Percentiles rank a stretch among this genome's conserved stretches.
Evolutionary conservation across 169 alveolate genomes (phyloP).

Genomic region (Plasmodium adleri): DNA sequence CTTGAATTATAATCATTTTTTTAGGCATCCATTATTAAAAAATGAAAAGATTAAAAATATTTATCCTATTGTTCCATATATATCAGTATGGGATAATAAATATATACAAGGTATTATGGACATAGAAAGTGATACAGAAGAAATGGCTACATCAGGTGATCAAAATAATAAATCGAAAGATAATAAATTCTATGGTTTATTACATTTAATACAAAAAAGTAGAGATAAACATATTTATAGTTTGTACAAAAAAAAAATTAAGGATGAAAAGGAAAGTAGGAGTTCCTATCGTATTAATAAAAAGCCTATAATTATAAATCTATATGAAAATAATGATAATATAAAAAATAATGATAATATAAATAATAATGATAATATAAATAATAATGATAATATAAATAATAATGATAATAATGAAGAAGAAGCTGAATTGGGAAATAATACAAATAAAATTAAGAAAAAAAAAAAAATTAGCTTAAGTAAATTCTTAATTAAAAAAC

Average conservation of each 20-base stretch:
- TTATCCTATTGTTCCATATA: constrained; percentile 54
- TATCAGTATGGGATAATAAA: constrained; percentile 39
- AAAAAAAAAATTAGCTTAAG: constrained; percentile 48
- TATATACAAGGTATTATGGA: constrained; percentile 72
- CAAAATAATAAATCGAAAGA: background rate
- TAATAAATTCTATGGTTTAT: constrained; percentile 8
- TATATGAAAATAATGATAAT: background rate
- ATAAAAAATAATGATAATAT: background rate
- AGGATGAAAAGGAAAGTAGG: background rate
- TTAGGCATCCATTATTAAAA: constrained; percentile 51
- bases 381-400: background rate
- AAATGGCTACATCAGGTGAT: background rate
- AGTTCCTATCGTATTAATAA: background rate
- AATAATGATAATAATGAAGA: constrained; percentile 5
- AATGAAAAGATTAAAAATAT: constrained; percentile 27
- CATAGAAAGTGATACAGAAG: constrained; percentile 15
- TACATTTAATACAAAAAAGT: constrained; percentile 53
- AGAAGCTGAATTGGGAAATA: background rate
- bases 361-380: background rate
- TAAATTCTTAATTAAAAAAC: constrained; percentile 57
- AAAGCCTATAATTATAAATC: background rate
- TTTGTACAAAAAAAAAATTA: constrained; percentile 28
- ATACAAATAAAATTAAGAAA: background rate
- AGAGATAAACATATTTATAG: constrained; percentile 65
- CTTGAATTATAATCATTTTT: constrained; percentile 22